A percentile compares a stretch with the other conserved stretches of the same genome.
Evolutionary conservation across 176 grass and related monocot species (phyloP).

Genomic region (Oryza nivara): DNA sequence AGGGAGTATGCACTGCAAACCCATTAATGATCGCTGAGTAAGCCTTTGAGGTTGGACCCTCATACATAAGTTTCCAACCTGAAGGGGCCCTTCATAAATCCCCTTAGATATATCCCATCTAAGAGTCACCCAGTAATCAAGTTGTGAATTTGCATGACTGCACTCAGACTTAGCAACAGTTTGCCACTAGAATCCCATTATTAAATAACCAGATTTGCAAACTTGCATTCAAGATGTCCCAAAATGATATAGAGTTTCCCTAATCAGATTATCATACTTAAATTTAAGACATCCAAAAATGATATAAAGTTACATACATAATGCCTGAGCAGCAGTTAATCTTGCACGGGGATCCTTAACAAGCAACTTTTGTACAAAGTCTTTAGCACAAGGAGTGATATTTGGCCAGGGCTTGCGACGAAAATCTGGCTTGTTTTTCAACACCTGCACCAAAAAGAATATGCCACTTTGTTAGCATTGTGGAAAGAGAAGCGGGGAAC

Average conservation of each 20-base stretch:
- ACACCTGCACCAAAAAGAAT: conserved; percentile 61
- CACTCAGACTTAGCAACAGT: not conserved
- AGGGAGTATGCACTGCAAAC: conserved; percentile 12
- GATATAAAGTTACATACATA: conserved; percentile 76
- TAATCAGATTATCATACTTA: conserved; percentile 29
- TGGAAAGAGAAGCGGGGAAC: not conserved
- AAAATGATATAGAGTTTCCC: not conserved
- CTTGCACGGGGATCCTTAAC: conserved; percentile 94
- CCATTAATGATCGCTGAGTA: conserved; percentile 17
- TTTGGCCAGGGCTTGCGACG: conserved; percentile 87
- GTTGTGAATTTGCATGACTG: not conserved
- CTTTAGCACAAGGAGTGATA: conserved; percentile 87
- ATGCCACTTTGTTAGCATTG: not conserved
- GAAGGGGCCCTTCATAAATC: not conserved
- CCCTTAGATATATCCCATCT: conserved; percentile 22
- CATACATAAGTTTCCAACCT: not conserved
- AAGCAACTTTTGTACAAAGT: conserved; percentile 96
- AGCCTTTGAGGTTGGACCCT: not conserved
- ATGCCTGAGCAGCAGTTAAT: conserved; percentile 92
- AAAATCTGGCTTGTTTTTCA: conserved; percentile 95
- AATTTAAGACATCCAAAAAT: conserved; percentile 1
- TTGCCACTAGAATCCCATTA: not conserved
- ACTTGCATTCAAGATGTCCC: too few species aligned
- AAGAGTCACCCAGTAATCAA: not conserved
- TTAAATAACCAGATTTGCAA: too few species aligned